Base-by-base conservation (phyloP, 2,329 filamentous ascomycete species). In the Claviceps quebecensis region DNA sequence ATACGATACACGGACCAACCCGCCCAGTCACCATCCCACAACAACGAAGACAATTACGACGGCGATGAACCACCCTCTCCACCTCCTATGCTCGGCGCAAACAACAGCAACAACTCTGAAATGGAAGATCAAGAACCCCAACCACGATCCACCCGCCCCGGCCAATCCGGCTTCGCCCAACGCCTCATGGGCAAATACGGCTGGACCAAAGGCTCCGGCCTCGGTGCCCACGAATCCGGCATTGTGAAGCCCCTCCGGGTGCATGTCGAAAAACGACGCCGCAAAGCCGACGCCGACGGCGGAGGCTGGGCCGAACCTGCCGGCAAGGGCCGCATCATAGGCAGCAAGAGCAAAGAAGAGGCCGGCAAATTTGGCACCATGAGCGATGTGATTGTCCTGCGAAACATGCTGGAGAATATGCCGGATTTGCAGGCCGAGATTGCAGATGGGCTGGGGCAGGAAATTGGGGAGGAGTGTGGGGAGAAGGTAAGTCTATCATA, bases 141-240 rank as follows among this genome's bases (percentile, higher is more conserved):
- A 16, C 55, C 53, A 47, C 78, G 79, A 39, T 83, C 83, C 43
- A 78, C 72, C 52, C 80, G 83, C 2, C 88, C 89, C 0, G 87
- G 88, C 16, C 86, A 95, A 65, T 78, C 82, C 56, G 86, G 84
- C 49, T 95, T 95, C 65, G 93, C 88, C 0, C 80, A 89, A 57
- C 84, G 89, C 37, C 78, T 97, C 52, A 88, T 98, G 81, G 78
- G 81, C 55, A 97, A 96, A 65, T 93, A 95, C 69, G 93, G 93
- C 51, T 97, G 90, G 87, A 84, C 82, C 38, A 84, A 90, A 61
- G 93, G 93, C 23, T 78, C 84, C 55, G 93, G 93, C 19, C 79
- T 98, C 4, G 93, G 93, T 57, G 89, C 87, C 16, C 78, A 83
- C 55, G 81, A 81, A 36, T 81, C 82, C 23, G 93, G 93, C 54